Evolutionary conservation across 163 green algal genomes (phyloP).

Genomic region (Scenedesmus sp.): DNA sequence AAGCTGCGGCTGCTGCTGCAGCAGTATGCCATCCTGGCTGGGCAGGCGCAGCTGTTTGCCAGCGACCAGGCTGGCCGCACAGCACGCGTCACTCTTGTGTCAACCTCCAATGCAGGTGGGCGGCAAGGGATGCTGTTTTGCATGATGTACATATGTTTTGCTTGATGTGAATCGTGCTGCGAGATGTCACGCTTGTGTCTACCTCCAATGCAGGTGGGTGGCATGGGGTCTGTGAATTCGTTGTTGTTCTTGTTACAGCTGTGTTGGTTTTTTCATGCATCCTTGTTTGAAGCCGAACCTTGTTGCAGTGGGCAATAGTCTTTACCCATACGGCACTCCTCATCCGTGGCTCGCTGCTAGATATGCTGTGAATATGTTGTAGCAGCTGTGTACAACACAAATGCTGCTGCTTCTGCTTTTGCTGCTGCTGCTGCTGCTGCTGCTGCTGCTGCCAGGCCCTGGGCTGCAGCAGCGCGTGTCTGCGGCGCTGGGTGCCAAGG

Average conservation of each 20-base stretch:
- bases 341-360: not conserved
- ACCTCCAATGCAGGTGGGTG: not conserved
- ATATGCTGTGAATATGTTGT: not conserved
- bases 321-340: too few relatives aligned
- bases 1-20: constrained; percentile 63
- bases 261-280: not conserved
- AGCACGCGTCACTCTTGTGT: constrained; percentile 21
- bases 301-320: not conserved
- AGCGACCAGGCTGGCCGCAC: constrained; percentile 33
- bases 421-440: not conserved
- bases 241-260: not conserved
- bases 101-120: constrained; percentile 41
- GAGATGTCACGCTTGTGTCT: too few relatives aligned
- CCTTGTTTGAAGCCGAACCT: not conserved
- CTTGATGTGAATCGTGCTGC: not conserved
- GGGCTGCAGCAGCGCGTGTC: constrained; percentile 80
- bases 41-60: constrained; percentile 42
- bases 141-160: not conserved
- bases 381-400: not conserved
- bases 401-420: constrained; percentile 9
- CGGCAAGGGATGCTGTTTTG: not conserved
- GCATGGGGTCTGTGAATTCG: not conserved
- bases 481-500: constrained; percentile 85
- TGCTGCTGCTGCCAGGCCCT: not conserved
- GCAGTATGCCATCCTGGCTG: constrained; percentile 49